Evolutionary conservation across 192 early-diverging fungal species (phyloP), one percentile per base, ranked within the genome.

Genomic region (Phlyctochytrium bullatum): DNA sequence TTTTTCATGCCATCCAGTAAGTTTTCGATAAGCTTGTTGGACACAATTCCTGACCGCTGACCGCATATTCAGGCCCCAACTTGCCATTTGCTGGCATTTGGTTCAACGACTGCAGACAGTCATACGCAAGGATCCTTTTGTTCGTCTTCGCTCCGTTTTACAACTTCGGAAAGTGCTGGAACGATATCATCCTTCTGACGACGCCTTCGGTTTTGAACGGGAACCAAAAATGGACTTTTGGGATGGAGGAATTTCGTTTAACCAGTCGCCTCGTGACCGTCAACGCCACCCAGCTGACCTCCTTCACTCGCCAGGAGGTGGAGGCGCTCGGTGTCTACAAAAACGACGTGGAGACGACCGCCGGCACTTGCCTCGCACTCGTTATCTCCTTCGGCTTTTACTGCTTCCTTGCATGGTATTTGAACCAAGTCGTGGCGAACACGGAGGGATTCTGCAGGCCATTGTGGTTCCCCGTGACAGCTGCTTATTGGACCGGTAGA

Each of bases 401-500:
- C 72, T 32, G 78, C 33, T 40, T 73, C 12, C 66, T 88, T n/a
- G 73, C 83, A 0, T 64, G 56, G 36, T 82, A 82, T 59, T 52
- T 88, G 40, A 86, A 83, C 27, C 73, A 77, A 36, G 80, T 87
- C 27, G 24, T 91, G 3, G 80, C 84, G 3, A 76, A 78, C 10
- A 81, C 86, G 62, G 91, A 78, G 66, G 90, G 90, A 20, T 78
- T 88, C 17, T 68, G 62, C 54, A 80, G 80, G 59, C 83, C 85
- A 2, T 86, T 80, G 82, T 69, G 84, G 59, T 91, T 88, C 57
- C 70, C 69, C 2, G 36, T 82, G 24, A 63, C 71, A 6, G 33
- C 53, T 17, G 3, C 34, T 27, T 71, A 64, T 36, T 71, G 69
- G 69, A 71, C 69, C 20, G 61, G 62, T 1, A 64, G 52, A 56